Conservation (phyloP, 164 flowering plant species). For the Chloranthus sessilifolius region DNA sequence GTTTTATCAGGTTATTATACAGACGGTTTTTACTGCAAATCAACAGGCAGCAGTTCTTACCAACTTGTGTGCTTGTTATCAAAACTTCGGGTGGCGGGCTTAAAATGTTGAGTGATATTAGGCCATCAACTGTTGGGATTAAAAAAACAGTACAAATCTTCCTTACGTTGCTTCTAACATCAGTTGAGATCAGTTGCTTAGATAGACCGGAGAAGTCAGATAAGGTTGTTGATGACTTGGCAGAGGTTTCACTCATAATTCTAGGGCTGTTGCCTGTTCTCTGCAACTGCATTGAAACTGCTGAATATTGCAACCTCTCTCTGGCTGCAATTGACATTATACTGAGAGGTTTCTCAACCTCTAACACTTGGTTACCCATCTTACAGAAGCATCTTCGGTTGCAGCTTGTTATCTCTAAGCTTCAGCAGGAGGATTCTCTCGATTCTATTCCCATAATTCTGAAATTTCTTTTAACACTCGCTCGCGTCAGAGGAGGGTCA, state of each 20-base stretch:
- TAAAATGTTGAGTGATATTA: slow-evolving; percentile 41
- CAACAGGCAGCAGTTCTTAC: slow-evolving; percentile 17
- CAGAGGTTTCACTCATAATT: slow-evolving; percentile 44
- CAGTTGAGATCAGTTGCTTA: slow-evolving; percentile 32
- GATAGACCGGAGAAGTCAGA: slow-evolving; percentile 8
- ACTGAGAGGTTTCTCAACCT: slow-evolving; percentile 44
- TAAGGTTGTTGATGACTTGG: slow-evolving; percentile 26
- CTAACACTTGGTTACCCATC: slow-evolving; percentile 77
- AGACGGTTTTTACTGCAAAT: slow-evolving; percentile 14
- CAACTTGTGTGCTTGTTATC: slow-evolving; percentile 33
- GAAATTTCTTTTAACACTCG: slow-evolving; percentile 76
- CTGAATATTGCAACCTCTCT: slow-evolving; percentile 54
- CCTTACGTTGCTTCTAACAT: slow-evolving; percentile 48
- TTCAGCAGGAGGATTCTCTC: slow-evolving; percentile 43
- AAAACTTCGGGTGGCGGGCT: slow-evolving; percentile 54
- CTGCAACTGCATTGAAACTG: slow-evolving; percentile 39
- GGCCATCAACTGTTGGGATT: slow-evolving; percentile 27
- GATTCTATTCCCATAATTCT: slow-evolving; percentile 42
- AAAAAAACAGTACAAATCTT: slow-evolving; percentile 34
- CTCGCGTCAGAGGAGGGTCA: slow-evolving; percentile 67
- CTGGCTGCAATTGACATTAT: slow-evolving; percentile 52
- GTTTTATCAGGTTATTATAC: slow-evolving; percentile 33
- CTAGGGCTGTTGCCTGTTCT: slow-evolving; percentile 69
- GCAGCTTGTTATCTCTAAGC: slow-evolving; percentile 47
- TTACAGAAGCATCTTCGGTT: slow-evolving; percentile 58